phyloP scores from a whole-genome alignment of 176 grass and related monocot genomes.

The Oryza australiensis region DNA sequence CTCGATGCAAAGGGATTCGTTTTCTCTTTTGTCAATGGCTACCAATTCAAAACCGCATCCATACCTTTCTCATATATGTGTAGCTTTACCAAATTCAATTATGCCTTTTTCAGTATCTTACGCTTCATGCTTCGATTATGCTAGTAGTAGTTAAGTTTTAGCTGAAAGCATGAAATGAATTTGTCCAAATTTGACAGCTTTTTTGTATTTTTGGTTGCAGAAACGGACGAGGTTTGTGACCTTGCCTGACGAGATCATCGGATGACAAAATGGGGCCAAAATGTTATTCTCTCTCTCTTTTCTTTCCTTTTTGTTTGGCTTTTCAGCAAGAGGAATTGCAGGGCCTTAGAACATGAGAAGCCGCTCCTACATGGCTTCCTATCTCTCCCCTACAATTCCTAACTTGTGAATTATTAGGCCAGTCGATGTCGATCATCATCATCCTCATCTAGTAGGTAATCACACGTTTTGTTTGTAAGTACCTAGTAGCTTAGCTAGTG shows the following conservation, averaged over 20 bases:
- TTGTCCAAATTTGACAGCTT: neutral
- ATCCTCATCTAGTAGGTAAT: neutral
- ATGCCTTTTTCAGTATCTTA: neutral
- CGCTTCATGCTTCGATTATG: neutral
- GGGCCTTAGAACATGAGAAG: conserved; percentile 68
- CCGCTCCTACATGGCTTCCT: conserved; percentile 72
- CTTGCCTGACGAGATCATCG: conserved; percentile 81
- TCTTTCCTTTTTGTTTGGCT: neutral
- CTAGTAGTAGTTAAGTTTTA: neutral
- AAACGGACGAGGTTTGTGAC: conserved; percentile 80
- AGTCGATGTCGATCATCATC: neutral
- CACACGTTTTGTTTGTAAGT: neutral
- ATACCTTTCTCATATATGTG: neutral
- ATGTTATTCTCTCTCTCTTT: neutral
- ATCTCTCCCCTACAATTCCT: conserved; percentile 35
- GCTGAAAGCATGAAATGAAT: neutral
- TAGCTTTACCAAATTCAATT: neutral
- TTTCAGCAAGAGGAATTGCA: conserved; percentile 19
- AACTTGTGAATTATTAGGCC: neutral
- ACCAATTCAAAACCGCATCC: neutral
- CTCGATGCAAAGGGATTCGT: neutral
- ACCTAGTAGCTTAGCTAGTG: neutral
- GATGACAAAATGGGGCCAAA: conserved; percentile 16
- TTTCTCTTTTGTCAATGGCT: neutral
- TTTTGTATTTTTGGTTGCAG: conserved; percentile 35